phyloP scores from a whole-genome alignment of 768 basidiomycete species.

The Lactarius evosmus region DNA sequence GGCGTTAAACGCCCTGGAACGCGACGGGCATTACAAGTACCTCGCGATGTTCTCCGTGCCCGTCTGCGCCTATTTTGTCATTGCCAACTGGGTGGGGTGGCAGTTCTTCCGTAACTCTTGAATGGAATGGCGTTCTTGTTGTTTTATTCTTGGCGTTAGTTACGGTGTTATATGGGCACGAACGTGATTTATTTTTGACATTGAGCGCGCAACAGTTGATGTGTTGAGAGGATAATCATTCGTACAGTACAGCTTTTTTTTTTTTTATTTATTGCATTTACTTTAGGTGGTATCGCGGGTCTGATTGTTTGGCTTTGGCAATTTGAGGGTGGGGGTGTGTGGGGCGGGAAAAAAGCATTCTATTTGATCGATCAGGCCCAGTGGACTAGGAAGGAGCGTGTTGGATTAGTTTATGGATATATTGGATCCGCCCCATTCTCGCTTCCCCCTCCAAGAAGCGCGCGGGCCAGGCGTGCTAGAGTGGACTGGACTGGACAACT shows the following conservation, averaged over 20 bases:
- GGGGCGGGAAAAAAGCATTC: background rate
- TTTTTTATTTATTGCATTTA: constrained; percentile 2
- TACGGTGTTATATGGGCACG: too few relatives aligned
- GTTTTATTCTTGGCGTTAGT: too few relatives aligned
- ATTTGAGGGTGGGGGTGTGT: constrained; percentile 1
- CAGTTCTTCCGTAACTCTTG: constrained; percentile 92
- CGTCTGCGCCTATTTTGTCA: constrained; percentile 81
- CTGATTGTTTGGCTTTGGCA: background rate
- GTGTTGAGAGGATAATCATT: constrained; percentile 1
- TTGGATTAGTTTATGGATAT: constrained; percentile 20
- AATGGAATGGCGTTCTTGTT: too few relatives aligned
- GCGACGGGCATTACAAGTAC: constrained; percentile 91
- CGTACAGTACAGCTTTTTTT: constrained; percentile 3
- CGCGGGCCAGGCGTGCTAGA: background rate
- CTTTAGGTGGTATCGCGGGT: background rate
- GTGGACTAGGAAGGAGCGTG: background rate
- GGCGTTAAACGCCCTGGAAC: constrained; percentile 60
- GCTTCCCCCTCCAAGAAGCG: background rate
- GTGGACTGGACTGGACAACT: background rate
- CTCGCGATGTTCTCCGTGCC: constrained; percentile 76
- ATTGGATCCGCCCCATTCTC: constrained; percentile 5
- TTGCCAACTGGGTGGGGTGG: constrained; percentile 99
- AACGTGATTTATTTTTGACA: constrained; percentile 7
- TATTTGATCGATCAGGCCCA: constrained; percentile 16
- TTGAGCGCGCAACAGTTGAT: constrained; percentile 11